Conservation (phyloP, 106 monocot genomes). For the Platanthera zijinensis region DNA sequence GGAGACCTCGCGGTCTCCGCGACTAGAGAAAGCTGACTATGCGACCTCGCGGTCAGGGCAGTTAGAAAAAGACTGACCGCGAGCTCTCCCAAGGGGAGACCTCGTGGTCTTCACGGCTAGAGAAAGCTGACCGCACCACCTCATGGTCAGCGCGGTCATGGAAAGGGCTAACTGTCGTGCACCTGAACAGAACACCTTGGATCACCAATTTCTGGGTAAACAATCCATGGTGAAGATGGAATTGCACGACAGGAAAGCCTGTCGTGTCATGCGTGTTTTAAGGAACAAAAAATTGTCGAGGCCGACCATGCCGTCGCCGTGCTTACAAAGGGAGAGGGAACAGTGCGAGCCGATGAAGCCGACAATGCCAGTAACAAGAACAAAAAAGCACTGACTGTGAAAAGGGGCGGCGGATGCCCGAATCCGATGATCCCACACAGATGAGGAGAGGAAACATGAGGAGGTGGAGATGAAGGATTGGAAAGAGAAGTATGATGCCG, state of each 20-base stretch:
- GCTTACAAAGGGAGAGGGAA: slow-evolving; percentile 22
- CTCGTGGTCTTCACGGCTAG: too few relatives aligned
- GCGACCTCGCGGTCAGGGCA: too few relatives aligned
- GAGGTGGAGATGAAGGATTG: slow-evolving; percentile 23
- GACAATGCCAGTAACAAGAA: slow-evolving; percentile 36
- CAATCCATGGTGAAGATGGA: slow-evolving; percentile 23
- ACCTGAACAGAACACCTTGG: too few relatives aligned
- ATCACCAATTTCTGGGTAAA: too few relatives aligned
- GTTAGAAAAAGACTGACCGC: too few relatives aligned
- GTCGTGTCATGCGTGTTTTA: slow-evolving; percentile 28
- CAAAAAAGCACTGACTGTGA: slow-evolving; percentile 12
- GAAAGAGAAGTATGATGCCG: slow-evolving; percentile 34
- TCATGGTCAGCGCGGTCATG: too few relatives aligned
- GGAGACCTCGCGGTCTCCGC: too few relatives aligned
- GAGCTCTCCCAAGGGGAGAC: too few relatives aligned
- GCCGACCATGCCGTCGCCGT: slow-evolving; percentile 33
- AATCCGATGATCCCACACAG: slow-evolving; percentile 30
- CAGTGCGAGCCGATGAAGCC: slow-evolving; percentile 36
- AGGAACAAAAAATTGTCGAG: slow-evolving; percentile 30
- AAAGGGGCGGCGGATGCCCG: slow-evolving; percentile 22
- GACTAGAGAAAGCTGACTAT: too few relatives aligned
- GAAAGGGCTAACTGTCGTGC: too few relatives aligned
- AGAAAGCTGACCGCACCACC: too few relatives aligned
- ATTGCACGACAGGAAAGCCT: slow-evolving; percentile 17
- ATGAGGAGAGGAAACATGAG: slow-evolving; percentile 17